A percentile compares a stretch with the other conserved stretches of the same genome.
Conservation (phyloP, 2,329 filamentous ascomycete species). For the Ceratocystis huliohia region DNA sequence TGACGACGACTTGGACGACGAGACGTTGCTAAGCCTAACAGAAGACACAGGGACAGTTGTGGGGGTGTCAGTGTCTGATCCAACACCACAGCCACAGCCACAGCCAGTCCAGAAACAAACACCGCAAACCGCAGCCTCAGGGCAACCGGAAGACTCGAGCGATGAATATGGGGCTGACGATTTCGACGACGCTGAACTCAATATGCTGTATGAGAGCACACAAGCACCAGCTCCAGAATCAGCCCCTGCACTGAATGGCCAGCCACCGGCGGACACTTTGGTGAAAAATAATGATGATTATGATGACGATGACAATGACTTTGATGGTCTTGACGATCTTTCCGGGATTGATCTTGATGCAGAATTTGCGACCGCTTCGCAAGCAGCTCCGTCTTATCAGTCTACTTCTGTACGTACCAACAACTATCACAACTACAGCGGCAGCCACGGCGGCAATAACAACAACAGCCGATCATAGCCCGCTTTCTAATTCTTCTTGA, state of each 20-base stretch:
- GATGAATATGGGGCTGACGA: constrained; percentile 47
- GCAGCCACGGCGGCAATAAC: neutral
- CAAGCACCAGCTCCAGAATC: constrained; percentile 25
- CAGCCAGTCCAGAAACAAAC: neutral
- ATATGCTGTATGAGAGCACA: constrained; percentile 26
- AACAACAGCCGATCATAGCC: neutral
- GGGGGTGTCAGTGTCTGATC: constrained; percentile 17
- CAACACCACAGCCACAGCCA: neutral
- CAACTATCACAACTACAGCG: neutral
- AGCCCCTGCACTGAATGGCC: neutral
- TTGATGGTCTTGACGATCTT: constrained; percentile 17
- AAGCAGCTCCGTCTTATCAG: constrained; percentile 3
- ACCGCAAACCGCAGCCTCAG: neutral
- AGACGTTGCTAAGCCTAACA: constrained; percentile 13
- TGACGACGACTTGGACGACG: constrained; percentile 20
- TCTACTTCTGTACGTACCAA: constrained; percentile 18
- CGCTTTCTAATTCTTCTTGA: neutral
- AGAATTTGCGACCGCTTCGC: constrained; percentile 19
- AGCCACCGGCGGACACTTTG: neutral
- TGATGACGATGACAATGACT: constrained; percentile 13
- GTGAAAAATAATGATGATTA: neutral
- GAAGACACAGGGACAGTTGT: constrained; percentile 10
- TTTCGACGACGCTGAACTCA: constrained; percentile 47
- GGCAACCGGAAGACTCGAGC: constrained; percentile 16
- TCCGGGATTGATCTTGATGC: constrained; percentile 19